These are phyloP conservation scores for Rhododendron williamsianum DNA, from an alignment of 148 eudicot species.

Conservation along the genomic window DNA sequence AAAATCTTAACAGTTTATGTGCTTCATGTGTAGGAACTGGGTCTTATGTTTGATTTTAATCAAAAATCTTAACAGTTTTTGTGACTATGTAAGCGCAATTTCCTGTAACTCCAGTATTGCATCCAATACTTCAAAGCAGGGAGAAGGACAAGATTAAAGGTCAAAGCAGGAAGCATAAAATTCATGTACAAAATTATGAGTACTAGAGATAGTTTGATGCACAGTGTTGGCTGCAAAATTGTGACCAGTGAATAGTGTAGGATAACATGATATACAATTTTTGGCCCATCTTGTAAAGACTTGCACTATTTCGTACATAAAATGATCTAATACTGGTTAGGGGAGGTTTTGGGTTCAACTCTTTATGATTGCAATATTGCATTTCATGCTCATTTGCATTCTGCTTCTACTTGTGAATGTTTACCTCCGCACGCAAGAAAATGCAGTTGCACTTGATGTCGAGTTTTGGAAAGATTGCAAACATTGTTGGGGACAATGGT, in stretches of 20 bases:
- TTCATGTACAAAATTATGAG: background rate
- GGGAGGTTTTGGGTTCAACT: background rate
- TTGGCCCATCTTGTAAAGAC: background rate
- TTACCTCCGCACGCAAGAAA: background rate
- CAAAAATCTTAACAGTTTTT: background rate
- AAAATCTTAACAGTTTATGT: background rate
- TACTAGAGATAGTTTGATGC: background rate
- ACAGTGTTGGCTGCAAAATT: background rate
- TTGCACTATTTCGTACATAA: background rate
- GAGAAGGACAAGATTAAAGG: background rate
- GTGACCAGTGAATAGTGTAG: background rate
- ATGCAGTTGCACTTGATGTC: background rate
- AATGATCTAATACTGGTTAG: background rate
- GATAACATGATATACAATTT: background rate
- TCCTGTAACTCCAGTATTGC: background rate
- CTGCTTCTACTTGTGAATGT: background rate
- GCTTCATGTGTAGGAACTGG: no score
- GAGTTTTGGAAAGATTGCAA: background rate
- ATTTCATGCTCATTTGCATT: background rate
- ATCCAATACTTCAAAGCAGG: background rate
- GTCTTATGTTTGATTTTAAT: no score
- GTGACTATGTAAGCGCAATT: background rate
- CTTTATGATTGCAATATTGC: background rate
- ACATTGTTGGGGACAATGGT: background rate
- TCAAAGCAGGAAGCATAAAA: background rate